These are phyloP conservation scores for Miscanthus lutarioriparius DNA, from an alignment of 176 grass and related monocot species.

Conservation along the genomic window DNA sequence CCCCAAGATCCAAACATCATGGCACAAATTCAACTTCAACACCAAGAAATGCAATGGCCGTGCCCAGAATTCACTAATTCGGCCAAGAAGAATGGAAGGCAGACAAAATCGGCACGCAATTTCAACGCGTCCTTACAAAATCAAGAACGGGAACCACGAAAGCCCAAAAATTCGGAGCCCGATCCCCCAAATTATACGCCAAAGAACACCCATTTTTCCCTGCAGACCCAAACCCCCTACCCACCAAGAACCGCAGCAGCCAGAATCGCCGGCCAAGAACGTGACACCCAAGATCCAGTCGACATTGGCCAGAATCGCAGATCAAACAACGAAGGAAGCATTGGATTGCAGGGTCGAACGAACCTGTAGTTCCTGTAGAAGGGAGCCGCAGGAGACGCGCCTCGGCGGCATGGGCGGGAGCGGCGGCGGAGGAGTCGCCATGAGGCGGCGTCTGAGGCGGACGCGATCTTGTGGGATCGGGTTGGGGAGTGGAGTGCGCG, in stretches of 20 bases:
- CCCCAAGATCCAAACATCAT: not conserved
- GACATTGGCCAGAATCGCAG: not conserved
- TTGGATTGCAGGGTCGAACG: conserved; percentile 17
- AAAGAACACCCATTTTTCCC: not conserved
- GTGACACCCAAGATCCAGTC: not conserved
- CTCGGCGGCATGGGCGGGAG: conserved; percentile 29
- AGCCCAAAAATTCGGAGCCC: no score
- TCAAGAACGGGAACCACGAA: not conserved
- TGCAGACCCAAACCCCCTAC: no score
- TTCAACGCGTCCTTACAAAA: not conserved
- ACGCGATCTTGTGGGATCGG: not conserved
- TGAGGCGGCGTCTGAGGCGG: not conserved
- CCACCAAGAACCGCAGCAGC: not conserved
- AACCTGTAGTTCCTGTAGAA: conserved; percentile 91
- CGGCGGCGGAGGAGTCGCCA: conserved; percentile 24
- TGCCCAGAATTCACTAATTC: not conserved
- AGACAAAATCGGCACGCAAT: not conserved
- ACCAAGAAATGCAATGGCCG: not conserved
- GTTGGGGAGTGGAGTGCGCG: not conserved
- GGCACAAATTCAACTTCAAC: not conserved
- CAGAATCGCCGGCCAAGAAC: not conserved
- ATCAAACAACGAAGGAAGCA: not conserved
- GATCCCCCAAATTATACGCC: not conserved
- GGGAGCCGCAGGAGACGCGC: conserved; percentile 57
- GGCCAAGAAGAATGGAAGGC: conserved; percentile 9